Evolutionary conservation across 148 eudicot species (phyloP).

Genomic region (Spergularia bocconei): DNA sequence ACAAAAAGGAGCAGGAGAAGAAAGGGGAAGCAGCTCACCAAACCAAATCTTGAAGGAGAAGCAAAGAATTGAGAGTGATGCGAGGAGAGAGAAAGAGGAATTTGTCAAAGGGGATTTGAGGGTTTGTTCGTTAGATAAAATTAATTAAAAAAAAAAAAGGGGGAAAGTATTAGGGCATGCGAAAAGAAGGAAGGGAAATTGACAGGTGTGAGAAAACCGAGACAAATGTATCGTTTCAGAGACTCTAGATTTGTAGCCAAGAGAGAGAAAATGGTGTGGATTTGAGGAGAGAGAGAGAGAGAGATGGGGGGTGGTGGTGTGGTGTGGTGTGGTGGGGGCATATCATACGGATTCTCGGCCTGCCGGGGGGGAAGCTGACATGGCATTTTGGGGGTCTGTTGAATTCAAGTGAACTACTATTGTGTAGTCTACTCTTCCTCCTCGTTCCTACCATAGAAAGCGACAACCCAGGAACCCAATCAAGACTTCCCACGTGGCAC

Average conservation of each 20-base stretch:
- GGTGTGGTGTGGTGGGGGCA: background rate
- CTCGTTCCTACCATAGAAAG: no score
- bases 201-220: constrained; percentile 28
- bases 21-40: constrained; percentile 13
- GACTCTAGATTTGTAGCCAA: constrained; percentile 16
- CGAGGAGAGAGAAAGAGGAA: constrained; percentile 2
- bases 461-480: no score
- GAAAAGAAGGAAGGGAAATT: constrained; percentile 10
- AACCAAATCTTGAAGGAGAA: constrained; percentile 21
- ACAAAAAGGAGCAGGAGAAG: constrained; percentile 4
- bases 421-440: no score
- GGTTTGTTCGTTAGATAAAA: background rate
- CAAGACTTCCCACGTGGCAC: no score
- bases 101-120: background rate
- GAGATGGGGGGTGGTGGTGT: constrained; percentile 9
- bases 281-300: constrained; percentile 7
- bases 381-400: background rate
- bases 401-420: background rate
- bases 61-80: constrained; percentile 9
- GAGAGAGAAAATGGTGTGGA: constrained; percentile 11
- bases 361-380: background rate
- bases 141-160: background rate
- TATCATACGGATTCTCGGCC: constrained; percentile 30
- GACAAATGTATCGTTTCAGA: constrained; percentile 27
- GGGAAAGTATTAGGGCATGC: constrained; percentile 38